phyloP scores from a whole-genome alignment of 805 yeast species.

The Saturnispora serradocipensis region DNA sequence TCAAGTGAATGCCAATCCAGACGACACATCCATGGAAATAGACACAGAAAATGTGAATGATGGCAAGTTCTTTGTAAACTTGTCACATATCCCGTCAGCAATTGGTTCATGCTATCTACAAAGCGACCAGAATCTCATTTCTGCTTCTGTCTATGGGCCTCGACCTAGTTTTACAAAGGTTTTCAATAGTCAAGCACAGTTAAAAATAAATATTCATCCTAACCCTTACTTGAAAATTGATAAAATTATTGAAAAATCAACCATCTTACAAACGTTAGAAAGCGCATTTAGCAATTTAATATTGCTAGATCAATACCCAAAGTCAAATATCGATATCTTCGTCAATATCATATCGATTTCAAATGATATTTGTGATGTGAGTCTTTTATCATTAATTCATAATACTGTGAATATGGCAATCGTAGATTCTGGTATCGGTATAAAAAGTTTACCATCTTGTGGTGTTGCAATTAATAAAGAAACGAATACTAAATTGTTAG shows the following conservation, averaged over 20 bases:
- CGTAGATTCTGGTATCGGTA: slow-evolving; percentile 76
- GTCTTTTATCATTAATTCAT: slow-evolving; percentile 37
- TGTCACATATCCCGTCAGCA: slow-evolving; percentile 51
- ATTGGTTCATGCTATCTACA: slow-evolving; percentile 77
- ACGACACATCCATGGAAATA: slow-evolving; percentile 4
- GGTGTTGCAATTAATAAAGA: slow-evolving; percentile 27
- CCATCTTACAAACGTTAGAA: slow-evolving; percentile 30
- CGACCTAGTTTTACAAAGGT: slow-evolving; percentile 45
- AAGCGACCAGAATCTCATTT: slow-evolving; percentile 48
- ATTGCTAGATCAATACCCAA: slow-evolving; percentile 69
- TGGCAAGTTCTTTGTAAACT: slow-evolving; percentile 40
- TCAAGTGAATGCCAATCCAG: slow-evolving; percentile 8
- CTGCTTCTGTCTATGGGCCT: slow-evolving; percentile 80
- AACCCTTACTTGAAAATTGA: slow-evolving; percentile 20
- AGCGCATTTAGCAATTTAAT: slow-evolving; percentile 35
- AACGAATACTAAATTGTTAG: slow-evolving; percentile 14
- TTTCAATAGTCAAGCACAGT: slow-evolving; percentile 26
- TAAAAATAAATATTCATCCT: slow-evolving; percentile 18
- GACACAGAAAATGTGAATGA: not conserved
- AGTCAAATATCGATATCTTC: slow-evolving; percentile 76
- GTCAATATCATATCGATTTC: slow-evolving; percentile 54
- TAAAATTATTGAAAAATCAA: slow-evolving; percentile 18
- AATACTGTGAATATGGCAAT: slow-evolving; percentile 65
- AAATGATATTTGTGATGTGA: slow-evolving; percentile 24
- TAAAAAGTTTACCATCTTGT: slow-evolving; percentile 66